Percentiles rank a stretch among this genome's conserved stretches.
phyloP scores from a whole-genome alignment of 2,329 filamentous ascomycete genomes.

The Teratosphaeria gauchensis region DNA sequence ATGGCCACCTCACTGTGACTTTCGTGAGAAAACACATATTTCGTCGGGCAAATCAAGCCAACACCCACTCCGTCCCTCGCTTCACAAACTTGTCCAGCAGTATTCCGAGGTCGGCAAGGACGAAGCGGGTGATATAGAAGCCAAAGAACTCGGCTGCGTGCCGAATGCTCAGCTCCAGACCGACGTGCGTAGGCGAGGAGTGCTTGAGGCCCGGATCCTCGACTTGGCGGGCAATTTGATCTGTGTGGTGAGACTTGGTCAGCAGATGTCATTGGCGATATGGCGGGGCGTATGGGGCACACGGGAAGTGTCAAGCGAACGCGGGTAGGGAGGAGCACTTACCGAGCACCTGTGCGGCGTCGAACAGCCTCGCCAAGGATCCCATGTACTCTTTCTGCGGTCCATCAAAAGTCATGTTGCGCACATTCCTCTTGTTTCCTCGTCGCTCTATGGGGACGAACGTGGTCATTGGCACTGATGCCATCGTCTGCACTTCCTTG shows the following conservation, averaged over 20 bases:
- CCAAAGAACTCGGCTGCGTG: slow-evolving; percentile 97
- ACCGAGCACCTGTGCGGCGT: slow-evolving; percentile 89
- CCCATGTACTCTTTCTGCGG: slow-evolving; percentile 88
- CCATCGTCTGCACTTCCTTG: slow-evolving; percentile 50
- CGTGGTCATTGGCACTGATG: slow-evolving; percentile 53
- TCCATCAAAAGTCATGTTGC: slow-evolving; percentile 62
- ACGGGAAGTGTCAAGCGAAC: not conserved
- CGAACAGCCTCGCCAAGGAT: slow-evolving; percentile 79
- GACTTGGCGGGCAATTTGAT: slow-evolving; percentile 92
- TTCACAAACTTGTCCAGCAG: slow-evolving; percentile 97
- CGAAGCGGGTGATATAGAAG: slow-evolving; percentile 92
- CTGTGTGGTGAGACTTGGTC: slow-evolving; percentile 35
- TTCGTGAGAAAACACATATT: too few species aligned
- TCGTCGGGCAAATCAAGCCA: slow-evolving; percentile 33
- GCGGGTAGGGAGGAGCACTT: slow-evolving; percentile 29
- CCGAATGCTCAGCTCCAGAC: slow-evolving; percentile 82
- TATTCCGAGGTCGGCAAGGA: slow-evolving; percentile 71
- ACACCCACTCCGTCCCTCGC: slow-evolving; percentile 84
- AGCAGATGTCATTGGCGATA: not conserved
- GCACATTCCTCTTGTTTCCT: slow-evolving; percentile 39
- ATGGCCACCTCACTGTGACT: not conserved
- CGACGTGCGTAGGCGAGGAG: slow-evolving; percentile 88
- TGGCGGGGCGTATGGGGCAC: not conserved
- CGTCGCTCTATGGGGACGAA: slow-evolving; percentile 53
- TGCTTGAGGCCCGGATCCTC: slow-evolving; percentile 89